phyloP scores from a whole-genome alignment of 441 rosid species.

The Lepidium campestre region DNA sequence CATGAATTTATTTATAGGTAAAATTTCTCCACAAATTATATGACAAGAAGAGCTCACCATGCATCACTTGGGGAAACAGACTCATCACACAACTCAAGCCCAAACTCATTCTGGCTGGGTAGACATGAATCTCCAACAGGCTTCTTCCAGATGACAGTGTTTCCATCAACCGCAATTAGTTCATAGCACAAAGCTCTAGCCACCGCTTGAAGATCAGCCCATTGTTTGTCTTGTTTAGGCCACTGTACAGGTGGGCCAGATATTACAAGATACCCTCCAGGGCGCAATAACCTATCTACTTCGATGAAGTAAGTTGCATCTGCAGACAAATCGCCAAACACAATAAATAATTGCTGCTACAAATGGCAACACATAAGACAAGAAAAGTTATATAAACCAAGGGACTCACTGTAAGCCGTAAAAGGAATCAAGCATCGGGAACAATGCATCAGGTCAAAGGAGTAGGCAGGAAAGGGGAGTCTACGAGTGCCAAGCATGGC shows the following conservation, averaged over 20 bases:
- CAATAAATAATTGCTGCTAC: not conserved
- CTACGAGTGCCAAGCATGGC: conserved; percentile 98
- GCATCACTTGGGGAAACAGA: conserved; percentile 73
- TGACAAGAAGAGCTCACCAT: conserved; percentile 43
- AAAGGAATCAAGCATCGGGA: conserved; percentile 91
- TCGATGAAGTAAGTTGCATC: conserved; percentile 94
- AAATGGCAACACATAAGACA: not conserved
- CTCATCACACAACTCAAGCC: conserved; percentile 74
- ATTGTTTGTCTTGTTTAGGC: conserved; percentile 97
- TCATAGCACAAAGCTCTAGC: conserved; percentile 90
- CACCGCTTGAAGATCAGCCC: conserved; percentile 97
- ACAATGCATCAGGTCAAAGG: conserved; percentile 88
- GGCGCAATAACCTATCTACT: conserved; percentile 87
- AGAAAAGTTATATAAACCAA: not conserved
- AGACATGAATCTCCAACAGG: conserved; percentile 79
- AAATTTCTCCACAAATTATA: not conserved
- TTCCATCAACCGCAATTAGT: conserved; percentile 87
- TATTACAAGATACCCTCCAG: conserved; percentile 89
- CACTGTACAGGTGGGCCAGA: conserved; percentile 99
- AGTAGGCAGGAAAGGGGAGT: conserved; percentile 86
- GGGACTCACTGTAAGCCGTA: conserved; percentile 83
- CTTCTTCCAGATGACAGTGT: conserved; percentile 98
- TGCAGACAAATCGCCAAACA: conserved; percentile 35
- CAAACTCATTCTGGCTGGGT: conserved; percentile 77
- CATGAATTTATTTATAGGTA: not conserved